Percentiles rank a stretch among this genome's conserved stretches.
Evolutionary conservation across 2,329 filamentous ascomycete species (phyloP).

Genomic region (Fusarium siculi): DNA sequence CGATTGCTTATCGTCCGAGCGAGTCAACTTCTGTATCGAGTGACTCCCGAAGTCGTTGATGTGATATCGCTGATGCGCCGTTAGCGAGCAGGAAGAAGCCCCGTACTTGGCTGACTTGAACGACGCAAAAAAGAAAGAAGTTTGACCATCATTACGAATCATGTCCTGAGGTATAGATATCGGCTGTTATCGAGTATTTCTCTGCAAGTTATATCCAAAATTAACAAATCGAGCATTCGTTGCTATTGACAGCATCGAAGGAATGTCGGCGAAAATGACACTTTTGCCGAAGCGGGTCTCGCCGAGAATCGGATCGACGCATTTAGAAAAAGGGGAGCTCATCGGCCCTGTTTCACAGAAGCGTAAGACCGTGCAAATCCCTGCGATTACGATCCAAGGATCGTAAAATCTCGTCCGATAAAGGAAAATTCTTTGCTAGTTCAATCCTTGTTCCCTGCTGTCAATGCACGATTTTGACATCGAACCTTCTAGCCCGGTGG

Average conservation of each 20-base stretch:
- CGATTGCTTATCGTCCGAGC: background rate
- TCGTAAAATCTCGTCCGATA: constrained; percentile 10
- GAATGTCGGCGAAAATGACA: background rate
- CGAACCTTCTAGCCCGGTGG: constrained; percentile 9
- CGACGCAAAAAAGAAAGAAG: too few relatives aligned
- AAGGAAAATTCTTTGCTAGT: background rate
- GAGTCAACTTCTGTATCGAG: background rate
- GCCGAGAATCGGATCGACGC: constrained; percentile 14
- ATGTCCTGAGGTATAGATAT: fast-evolving
- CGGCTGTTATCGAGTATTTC: fast-evolving
- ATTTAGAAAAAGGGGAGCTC: constrained; percentile 19
- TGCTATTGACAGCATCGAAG: background rate
- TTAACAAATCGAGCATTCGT: background rate
- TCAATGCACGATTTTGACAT: background rate
- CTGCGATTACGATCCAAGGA: constrained; percentile 15
- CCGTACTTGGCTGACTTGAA: fast-evolving
- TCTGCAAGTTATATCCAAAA: background rate
- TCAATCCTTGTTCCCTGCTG: background rate
- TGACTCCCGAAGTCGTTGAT: background rate
- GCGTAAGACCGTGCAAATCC: constrained; percentile 13
- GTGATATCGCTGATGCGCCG: background rate
- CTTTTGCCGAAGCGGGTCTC: constrained; percentile 1
- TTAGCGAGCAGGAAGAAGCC: background rate
- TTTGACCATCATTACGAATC: fast-evolving
- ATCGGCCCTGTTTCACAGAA: constrained; percentile 31